A percentile compares a stretch with the other conserved stretches of the same genome.
Conservation (phyloP, 2,329 filamentous ascomycete species). For the Alternaria sp. region DNA sequence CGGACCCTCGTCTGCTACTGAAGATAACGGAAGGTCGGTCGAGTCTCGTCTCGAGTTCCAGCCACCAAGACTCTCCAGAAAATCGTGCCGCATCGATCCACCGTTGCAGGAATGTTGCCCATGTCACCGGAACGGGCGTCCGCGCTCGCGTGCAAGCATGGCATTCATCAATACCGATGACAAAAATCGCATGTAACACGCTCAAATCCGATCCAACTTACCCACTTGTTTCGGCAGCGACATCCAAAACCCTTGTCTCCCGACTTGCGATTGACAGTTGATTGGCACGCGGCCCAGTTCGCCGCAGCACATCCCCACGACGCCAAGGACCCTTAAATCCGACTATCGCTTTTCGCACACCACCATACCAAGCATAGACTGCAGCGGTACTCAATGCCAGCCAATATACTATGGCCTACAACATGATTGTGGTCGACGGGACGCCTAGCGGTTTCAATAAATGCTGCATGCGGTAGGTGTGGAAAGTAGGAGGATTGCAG, state of each 20-base stretch:
- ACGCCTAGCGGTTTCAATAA: neutral
- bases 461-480: neutral
- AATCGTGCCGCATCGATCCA: too few species aligned
- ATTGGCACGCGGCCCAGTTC: neutral
- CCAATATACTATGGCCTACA: neutral
- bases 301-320: neutral
- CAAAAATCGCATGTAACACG: too few species aligned
- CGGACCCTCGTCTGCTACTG: neutral
- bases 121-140: neutral
- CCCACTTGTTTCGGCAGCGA: neutral
- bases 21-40: neutral
- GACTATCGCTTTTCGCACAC: neutral
- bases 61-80: neutral
- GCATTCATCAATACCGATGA: too few species aligned
- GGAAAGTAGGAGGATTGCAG: neutral
- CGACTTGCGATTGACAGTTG: neutral
- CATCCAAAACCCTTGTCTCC: neutral
- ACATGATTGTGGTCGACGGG: neutral
- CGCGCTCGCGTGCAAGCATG: too few species aligned
- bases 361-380: neutral
- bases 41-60: neutral
- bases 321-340: neutral
- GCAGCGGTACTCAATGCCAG: neutral
- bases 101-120: neutral
- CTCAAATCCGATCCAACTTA: neutral